These are phyloP conservation scores for Penicillium taxi DNA, from an alignment of 495 filamentous ascomycete species.

Conservation along the genomic window DNA sequence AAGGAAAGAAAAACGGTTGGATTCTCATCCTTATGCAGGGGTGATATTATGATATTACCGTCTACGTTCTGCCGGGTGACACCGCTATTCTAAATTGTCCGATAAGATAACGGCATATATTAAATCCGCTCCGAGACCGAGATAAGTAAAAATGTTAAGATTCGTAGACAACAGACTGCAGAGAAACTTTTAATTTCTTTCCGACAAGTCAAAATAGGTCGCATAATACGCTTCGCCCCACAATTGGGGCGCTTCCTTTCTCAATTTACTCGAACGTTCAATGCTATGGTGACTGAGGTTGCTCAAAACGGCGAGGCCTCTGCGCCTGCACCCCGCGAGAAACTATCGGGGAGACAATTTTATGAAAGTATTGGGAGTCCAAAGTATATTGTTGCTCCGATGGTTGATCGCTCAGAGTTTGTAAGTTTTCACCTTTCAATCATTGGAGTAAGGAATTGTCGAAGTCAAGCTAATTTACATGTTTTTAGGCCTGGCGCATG, in stretches of 20 bases:
- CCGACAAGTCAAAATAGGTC: conserved; percentile 27
- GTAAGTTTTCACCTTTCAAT: conserved; percentile 43
- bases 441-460: no score
- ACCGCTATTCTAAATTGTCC: no score
- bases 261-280: conserved; percentile 1
- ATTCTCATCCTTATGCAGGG: no score
- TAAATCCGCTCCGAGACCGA: conserved; percentile 4
- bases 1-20: no score
- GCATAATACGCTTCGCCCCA: conserved; percentile 20
- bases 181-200: conserved; percentile 1
- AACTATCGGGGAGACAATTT: conserved; percentile 77
- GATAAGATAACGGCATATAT: conserved; percentile 13
- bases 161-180: conserved; percentile 1
- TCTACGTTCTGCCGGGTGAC: no score
- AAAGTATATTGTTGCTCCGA: conserved; percentile 83
- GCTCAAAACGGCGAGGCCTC: conserved; percentile 7
- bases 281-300: conserved; percentile 26
- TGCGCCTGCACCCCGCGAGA: conserved; percentile 32
- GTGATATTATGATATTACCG: no score
- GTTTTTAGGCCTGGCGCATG: conserved; percentile 79
- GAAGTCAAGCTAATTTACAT: neutral
- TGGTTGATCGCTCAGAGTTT: conserved; percentile 98
- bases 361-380: conserved; percentile 91
- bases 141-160: conserved; percentile 13
- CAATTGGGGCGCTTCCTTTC: conserved; percentile 21